Percentiles rank a stretch among this genome's conserved stretches.
Evolutionary conservation across 257 asterid species (phyloP).

Genomic region (Solanum pennellii): DNA sequence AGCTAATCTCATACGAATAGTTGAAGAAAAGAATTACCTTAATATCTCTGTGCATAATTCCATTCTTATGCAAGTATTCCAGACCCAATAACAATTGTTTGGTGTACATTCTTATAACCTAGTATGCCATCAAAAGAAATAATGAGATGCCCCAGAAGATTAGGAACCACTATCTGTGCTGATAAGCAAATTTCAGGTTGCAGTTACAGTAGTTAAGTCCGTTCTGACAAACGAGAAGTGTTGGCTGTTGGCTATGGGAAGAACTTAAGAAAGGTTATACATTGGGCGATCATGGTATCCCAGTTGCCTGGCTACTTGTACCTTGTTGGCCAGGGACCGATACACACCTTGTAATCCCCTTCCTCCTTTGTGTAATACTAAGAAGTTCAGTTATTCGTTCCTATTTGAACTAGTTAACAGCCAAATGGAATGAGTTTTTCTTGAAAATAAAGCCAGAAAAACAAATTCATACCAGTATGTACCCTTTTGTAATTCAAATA

Average conservation of each 20-base stretch:
- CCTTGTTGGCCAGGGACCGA: background rate
- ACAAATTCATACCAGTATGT: background rate
- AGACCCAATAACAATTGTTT: conserved; percentile 83
- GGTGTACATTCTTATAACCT: conserved; percentile 97
- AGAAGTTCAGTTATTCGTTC: background rate
- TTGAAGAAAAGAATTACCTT: conserved; percentile 39
- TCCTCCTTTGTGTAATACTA: background rate
- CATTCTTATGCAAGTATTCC: conserved; percentile 89
- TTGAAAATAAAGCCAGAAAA: background rate
- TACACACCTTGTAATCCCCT: background rate
- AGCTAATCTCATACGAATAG: background rate
- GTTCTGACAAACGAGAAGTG: background rate
- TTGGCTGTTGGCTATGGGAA: background rate
- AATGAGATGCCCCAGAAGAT: background rate
- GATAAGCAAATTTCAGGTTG: background rate
- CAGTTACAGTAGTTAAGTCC: background rate
- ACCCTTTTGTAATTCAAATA: background rate
- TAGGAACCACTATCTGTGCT: background rate
- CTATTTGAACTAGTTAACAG: background rate
- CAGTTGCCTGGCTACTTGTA: background rate
- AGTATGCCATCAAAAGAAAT: conserved; percentile 10
- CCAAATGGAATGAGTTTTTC: background rate
- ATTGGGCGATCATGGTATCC: background rate
- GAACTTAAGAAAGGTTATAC: background rate
- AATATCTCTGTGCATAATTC: conserved; percentile 97